phyloP scores from a whole-genome alignment of 176 grass and related monocot genomes.

The Aegilops umbellulata region DNA sequence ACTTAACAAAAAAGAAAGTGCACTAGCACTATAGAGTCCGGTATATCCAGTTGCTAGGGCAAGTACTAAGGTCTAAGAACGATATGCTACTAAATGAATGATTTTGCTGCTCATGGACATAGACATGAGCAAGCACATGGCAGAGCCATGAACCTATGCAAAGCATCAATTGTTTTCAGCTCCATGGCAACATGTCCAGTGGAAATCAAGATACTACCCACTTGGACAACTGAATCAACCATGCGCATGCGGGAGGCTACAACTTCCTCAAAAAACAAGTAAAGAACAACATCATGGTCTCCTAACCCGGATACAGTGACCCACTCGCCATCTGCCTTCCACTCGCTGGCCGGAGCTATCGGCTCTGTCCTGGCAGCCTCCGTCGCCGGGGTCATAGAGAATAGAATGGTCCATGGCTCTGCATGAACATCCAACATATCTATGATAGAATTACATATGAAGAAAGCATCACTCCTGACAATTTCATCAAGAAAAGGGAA shows the following conservation, averaged over 20 bases:
- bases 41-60: background rate
- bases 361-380: no score
- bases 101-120: background rate
- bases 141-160: background rate
- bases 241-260: no score
- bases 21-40: background rate
- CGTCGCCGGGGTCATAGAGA: no score
- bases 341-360: no score
- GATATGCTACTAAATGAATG: background rate
- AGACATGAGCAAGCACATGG: background rate
- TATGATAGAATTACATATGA: constrained; percentile 98
- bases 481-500: constrained; percentile 31
- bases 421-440: constrained; percentile 37
- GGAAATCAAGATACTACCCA: background rate
- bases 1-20: background rate
- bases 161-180: background rate
- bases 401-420: background rate
- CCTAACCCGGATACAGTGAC: no score
- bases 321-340: no score
- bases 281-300: no score
- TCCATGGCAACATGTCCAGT: background rate
- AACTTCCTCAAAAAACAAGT: no score
- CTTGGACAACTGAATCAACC: no score
- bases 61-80: background rate
- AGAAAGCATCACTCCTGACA: constrained; percentile 71